A percentile compares a stretch with the other conserved stretches of the same genome.
phyloP scores from a whole-genome alignment of 164 flowering plant genomes.

The Nymphaea thermarum region DNA sequence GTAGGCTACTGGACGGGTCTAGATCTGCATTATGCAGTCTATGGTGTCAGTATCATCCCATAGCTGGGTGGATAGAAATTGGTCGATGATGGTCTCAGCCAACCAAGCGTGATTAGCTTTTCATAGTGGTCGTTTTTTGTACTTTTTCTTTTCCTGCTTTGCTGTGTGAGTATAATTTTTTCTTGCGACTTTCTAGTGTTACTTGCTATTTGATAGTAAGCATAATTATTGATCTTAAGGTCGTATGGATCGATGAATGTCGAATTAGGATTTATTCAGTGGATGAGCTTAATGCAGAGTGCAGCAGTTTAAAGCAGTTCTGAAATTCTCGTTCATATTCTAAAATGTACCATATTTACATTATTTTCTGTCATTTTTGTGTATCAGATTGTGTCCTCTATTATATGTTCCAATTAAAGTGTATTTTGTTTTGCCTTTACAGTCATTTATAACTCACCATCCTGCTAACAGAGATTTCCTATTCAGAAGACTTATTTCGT shows the following conservation, averaged over 20 bases:
- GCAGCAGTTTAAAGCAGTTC: too few species aligned
- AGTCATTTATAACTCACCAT: constrained; percentile 96
- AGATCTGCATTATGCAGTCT: too few species aligned
- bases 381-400: neutral
- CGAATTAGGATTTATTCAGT: too few species aligned
- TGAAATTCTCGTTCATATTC: too few species aligned
- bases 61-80: too few species aligned
- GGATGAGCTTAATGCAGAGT: too few species aligned
- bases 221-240: neutral
- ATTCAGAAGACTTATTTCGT: constrained; percentile 41
- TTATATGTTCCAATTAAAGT: neutral
- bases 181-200: neutral
- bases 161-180: neutral
- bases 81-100: too few species aligned
- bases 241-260: too few species aligned
- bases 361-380: neutral
- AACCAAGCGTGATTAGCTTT: neutral
- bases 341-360: neutral
- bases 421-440: constrained; percentile 7
- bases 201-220: neutral
- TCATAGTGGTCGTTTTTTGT: neutral
- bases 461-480: constrained; percentile 66
- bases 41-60: too few species aligned
- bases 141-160: neutral
- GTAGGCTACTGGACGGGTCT: too few species aligned